Base-by-base conservation (phyloP, 805 yeast genomes). In the Metschnikowia picachoensis region DNA sequence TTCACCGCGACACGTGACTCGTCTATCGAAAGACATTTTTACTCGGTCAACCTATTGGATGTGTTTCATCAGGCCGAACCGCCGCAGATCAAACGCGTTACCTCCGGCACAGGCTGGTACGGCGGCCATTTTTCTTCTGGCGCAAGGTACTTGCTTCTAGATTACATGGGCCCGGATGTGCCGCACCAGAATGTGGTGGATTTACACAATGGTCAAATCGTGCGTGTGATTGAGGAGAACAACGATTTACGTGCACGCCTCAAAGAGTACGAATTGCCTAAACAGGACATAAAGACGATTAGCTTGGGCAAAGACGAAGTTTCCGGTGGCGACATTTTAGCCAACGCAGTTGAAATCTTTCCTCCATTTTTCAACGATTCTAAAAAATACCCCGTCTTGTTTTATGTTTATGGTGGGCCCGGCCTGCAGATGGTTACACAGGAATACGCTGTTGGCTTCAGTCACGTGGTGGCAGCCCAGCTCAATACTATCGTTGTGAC, bases 381-480 rank as follows among this genome's bases (percentile, higher is more conserved):
- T 8, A 70, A 74, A 57, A 74, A 83, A 61, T 90, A 92, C 62
- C 98, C 98, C 0, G 82, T 94, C 0, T 72, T 94, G 48, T 92
- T 94, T 62, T 90, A 77, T 61, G 90, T 90, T 4, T 94, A 94
- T 60, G 97, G 97, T 17, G 99, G 99, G 0, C 99, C 99, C 8
- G 94, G 90, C 31, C 86, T 96, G 6, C 98, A 94, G 64, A 72
- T 79, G 44, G 97, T 92, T 7, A 69, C 74, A 36, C 80, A 85
- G 51, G 60, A 69, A 12, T 89, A 81, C 58, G 60, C 77, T 0
- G 67, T 85, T 30, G 67, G 74, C 6, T 91, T 89, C 65, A 85
- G 91, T 50, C 78, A 85, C 28, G 83, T 87, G 10, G 78, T 86
- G 35, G 84, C 96, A 0, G 79, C 96, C 1, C 83, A 83, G 55